Base-by-base conservation (phyloP, 75 land plant species). In the Pinus albicaulis region DNA sequence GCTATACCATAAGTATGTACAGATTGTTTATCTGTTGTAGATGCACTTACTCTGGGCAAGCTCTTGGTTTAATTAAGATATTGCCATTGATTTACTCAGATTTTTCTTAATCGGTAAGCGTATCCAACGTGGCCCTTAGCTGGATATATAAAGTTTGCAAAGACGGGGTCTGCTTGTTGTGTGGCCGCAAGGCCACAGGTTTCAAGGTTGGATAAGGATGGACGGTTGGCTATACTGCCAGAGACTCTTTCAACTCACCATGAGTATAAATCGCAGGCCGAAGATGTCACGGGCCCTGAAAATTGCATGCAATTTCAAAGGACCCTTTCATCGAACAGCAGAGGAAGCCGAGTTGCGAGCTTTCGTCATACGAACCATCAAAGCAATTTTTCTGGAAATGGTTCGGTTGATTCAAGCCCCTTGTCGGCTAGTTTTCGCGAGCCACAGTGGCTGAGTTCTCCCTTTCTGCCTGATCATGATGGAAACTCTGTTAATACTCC, bases 151-250 rank as follows among this genome's bases (percentile, higher is more conserved):
- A 66, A 25, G 8, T 36, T 66, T 36, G 69, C 44, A 66, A 68
- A 41, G 71, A 68, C 41, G 52, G 71, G 71, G 36, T 68, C 71
- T 38, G 52, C 71, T 7, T 68, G 71, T 68, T 68, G 71, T 68
- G 53, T 68, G 71, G 53, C 71, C 10, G 52, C 71, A 0, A 68
- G 52, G 52, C 71, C 71, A 68, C 48, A 41, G 4, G 41, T 2
- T 36, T 12, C 71, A 38, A 68, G 71, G 20, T 44, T 68, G 52
- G 13, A 41, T 44, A 68, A 68, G 36, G 71, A 68, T 68, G 71
- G 52, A 68, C 71, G 48, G 3, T 20, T 41, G 13, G 14, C 71
- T 41, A 22, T 14, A 41, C 17, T 31, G 20, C 48, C 71, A 20
- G 71, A 68, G 48, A n/a, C 44, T 10, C 14, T 68, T 68, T 19